Evolutionary conservation across 2,329 filamentous ascomycete species (phyloP), one percentile per base, ranked within the genome.

Genomic region (Fusarium siculi): DNA sequence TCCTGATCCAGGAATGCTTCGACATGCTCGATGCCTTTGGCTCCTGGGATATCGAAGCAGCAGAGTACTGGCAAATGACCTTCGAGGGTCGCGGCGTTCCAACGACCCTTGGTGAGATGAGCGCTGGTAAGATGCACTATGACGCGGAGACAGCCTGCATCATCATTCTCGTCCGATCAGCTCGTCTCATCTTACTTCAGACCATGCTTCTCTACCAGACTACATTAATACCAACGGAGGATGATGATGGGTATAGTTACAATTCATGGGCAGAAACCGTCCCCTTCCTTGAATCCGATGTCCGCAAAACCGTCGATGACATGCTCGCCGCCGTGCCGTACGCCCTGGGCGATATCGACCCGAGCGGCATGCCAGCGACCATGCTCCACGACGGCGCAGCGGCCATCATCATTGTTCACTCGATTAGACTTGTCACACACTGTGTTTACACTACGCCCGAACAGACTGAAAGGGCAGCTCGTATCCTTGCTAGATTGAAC

Each of bases 141-240:
- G 80, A 81, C 46, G 68, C 74, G 5, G 78, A 80, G 52, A 81
- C 80, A 14, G 80, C 80, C 0, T 81, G 80, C 58, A 80, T 74
- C 34, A 78, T 81, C 39, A 77, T 81, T 28, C 58, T 81, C 15
- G 63, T 81, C 7, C 75, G 80, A 10, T 79, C 80, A 2, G 76
- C 78, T 10, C 76, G 79, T 3, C 72, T 81, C 5, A 80, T 81
- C 3, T 47, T 81, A 2, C 52, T 81, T 12, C 58, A 79, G 46
- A 79, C 73, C 36, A 74, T 81, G 65, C 72, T 81, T 12, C 52
- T 77, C 9, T 79, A 79, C 49, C 74, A 77, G 18, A 60, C 54
- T 7, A 70, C 54, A 30, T 55, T 76, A 25, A 68, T 72, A 25
- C 58, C 57, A 3, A 56, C 36, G 10, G 63, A 40, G 15, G 61